Percentiles rank a stretch among this genome's conserved stretches.
Evolutionary conservation across 768 basidiomycete species (phyloP).

Genomic region (Lactarius psammicola): DNA sequence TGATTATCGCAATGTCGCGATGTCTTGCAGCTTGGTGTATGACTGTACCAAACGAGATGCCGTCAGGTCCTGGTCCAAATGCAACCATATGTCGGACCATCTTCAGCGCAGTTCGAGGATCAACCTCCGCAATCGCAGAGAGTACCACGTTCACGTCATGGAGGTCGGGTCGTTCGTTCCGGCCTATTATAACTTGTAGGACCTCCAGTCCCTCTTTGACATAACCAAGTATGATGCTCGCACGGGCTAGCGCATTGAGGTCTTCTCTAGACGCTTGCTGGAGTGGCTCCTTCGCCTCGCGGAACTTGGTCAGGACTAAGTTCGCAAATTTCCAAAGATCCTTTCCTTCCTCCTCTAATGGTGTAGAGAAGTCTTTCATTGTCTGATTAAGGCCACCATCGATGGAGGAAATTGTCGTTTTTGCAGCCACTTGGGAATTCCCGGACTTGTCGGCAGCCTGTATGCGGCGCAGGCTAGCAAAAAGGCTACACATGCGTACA

Average conservation of each 20-base stretch:
- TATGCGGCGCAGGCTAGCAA: constrained; percentile 25
- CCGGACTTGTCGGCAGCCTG: constrained; percentile 1
- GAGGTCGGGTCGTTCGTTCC: constrained; percentile 55
- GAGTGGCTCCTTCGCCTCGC: constrained; percentile 46
- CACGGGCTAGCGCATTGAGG: constrained; percentile 62
- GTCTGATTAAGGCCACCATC: not conserved
- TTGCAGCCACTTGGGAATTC: not conserved
- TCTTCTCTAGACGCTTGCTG: constrained; percentile 46
- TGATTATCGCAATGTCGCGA: constrained; percentile 45
- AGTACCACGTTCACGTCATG: constrained; percentile 67
- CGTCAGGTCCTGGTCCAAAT: constrained; percentile 50
- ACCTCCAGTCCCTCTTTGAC: constrained; percentile 46
- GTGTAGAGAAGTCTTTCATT: not conserved
- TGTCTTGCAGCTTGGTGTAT: constrained; percentile 55
- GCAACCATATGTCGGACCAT: constrained; percentile 53
- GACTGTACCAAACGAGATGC: constrained; percentile 58
- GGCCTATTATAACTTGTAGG: constrained; percentile 47
- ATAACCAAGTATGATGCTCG: constrained; percentile 55
- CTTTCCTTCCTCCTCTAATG: constrained; percentile 13
- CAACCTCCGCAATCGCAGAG: constrained; percentile 48
- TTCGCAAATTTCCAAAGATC: constrained; percentile 40
- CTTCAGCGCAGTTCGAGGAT: constrained; percentile 45
- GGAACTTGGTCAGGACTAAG: constrained; percentile 47
- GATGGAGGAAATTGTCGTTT: not conserved
- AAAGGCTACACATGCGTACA: constrained; percentile 54